A percentile compares a stretch with the other conserved stretches of the same genome.
These are phyloP conservation scores for Gentiana straminea DNA, from an alignment of 257 asterid genomes.

Conservation along the genomic window DNA sequence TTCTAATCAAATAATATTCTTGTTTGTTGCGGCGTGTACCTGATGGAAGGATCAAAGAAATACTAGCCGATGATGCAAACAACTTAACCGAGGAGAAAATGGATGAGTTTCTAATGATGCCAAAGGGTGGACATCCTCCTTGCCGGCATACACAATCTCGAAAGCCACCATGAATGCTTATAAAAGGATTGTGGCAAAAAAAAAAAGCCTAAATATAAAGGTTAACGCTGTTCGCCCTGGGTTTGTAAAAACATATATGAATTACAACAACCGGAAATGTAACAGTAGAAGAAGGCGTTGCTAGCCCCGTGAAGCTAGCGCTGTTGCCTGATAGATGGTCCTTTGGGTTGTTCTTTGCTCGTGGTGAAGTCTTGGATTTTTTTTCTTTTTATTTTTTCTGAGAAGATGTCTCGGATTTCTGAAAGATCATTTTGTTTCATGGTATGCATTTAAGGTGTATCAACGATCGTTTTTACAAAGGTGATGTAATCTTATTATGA, in stretches of 20 bases:
- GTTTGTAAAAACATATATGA: constrained; percentile 16
- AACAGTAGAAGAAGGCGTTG: constrained; percentile 14
- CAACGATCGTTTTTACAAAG: too few relatives aligned
- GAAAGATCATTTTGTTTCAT: too few relatives aligned
- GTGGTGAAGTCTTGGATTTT: not conserved
- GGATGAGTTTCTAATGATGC: constrained; percentile 7
- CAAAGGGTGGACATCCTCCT: constrained; percentile 18
- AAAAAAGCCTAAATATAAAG: constrained; percentile 9
- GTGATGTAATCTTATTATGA: too few relatives aligned
- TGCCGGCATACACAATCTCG: constrained; percentile 22
- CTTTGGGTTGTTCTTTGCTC: constrained; percentile 17
- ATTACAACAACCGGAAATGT: constrained; percentile 5
- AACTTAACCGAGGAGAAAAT: constrained; percentile 15
- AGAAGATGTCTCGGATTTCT: too few relatives aligned
- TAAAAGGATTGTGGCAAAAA: constrained; percentile 16
- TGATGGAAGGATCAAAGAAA: constrained; percentile 10
- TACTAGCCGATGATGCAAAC: constrained; percentile 5
- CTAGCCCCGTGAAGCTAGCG: constrained; percentile 12
- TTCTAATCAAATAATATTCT: not conserved
- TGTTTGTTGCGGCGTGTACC: not conserved
- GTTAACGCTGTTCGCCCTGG: constrained; percentile 23
- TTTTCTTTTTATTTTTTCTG: too few relatives aligned
- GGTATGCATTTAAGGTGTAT: too few relatives aligned
- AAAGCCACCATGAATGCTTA: constrained; percentile 23
- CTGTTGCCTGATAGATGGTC: constrained; percentile 16